Conservation (phyloP, 345 rosid species). For the Citrus reticulata region DNA sequence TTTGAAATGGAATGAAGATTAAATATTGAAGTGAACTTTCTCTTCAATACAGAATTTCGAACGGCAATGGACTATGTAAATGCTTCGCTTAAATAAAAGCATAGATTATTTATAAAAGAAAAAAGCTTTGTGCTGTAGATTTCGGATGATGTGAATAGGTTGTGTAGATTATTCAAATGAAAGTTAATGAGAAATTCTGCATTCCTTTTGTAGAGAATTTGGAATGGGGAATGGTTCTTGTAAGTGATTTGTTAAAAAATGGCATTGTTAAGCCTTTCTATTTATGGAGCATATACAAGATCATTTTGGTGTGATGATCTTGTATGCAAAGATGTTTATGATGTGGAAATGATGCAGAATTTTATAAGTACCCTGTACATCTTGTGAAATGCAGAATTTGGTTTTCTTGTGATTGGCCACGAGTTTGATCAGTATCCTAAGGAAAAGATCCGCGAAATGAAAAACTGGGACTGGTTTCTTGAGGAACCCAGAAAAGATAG, state of each 20-base stretch:
- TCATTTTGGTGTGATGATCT: not conserved
- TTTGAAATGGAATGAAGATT: not conserved
- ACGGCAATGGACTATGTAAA: not conserved
- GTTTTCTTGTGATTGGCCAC: conserved; percentile 71
- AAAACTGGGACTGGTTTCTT: conserved; percentile 82
- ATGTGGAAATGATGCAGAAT: not conserved
- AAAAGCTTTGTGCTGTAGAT: not conserved
- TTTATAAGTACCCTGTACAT: not conserved
- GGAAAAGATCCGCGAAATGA: conserved; percentile 29
- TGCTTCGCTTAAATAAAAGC: not conserved
- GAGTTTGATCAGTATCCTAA: conserved; percentile 68
- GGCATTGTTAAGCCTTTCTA: not conserved
- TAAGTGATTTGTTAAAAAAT: not conserved
- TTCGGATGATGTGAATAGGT: not conserved
- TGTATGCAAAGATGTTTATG: not conserved
- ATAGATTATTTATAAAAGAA: not conserved
- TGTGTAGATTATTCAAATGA: not conserved
- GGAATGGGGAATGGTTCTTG: not conserved
- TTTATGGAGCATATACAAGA: not conserved
- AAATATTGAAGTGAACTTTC: no score
- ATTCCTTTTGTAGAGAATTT: not conserved
- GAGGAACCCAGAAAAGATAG: conserved; percentile 38
- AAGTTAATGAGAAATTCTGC: not conserved
- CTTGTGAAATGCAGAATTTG: conserved; percentile 59
- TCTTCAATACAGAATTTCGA: not conserved